A percentile compares a stretch with the other conserved stretches of the same genome.
Evolutionary conservation across 225 moss, liverwort and hornwort genomes (phyloP).

Genomic region (Marchantia paleacea): DNA sequence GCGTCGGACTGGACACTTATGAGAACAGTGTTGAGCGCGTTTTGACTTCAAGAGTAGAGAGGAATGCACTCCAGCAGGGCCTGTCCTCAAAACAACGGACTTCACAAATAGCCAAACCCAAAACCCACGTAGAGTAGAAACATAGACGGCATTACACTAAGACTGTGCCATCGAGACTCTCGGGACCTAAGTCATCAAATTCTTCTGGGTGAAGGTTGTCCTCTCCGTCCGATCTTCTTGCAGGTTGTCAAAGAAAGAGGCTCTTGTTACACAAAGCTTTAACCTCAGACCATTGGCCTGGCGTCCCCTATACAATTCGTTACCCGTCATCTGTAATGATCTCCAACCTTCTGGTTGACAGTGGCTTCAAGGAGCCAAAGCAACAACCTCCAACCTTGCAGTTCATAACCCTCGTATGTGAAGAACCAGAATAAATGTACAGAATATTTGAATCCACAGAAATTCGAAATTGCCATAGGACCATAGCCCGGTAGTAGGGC

Average conservation of each 20-base stretch:
- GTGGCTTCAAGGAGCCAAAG: constrained; percentile 11
- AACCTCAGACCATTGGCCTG: background rate
- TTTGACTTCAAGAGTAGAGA: background rate
- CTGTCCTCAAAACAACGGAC: background rate
- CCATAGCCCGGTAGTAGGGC: background rate
- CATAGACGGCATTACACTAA: background rate
- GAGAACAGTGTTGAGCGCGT: background rate
- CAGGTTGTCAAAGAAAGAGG: background rate
- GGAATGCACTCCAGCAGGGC: background rate
- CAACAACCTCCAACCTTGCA: background rate
- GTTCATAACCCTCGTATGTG: constrained; percentile 3
- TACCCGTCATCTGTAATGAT: background rate
- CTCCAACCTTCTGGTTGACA: background rate
- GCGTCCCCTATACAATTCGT: background rate
- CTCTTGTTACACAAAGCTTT: background rate
- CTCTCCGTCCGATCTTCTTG: background rate
- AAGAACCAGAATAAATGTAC: background rate
- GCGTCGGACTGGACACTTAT: background rate
- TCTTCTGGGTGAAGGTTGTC: background rate
- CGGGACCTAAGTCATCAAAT: background rate
- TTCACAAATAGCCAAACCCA: background rate
- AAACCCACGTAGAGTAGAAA: background rate
- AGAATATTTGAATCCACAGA: constrained; percentile 4
- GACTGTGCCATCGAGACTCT: background rate
- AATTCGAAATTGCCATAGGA: constrained; percentile 2